Percentiles rank a stretch among this genome's conserved stretches.
Evolutionary conservation across 768 basidiomycete genomes (phyloP).

Genomic region (Kwoniella heveanensis): DNA sequence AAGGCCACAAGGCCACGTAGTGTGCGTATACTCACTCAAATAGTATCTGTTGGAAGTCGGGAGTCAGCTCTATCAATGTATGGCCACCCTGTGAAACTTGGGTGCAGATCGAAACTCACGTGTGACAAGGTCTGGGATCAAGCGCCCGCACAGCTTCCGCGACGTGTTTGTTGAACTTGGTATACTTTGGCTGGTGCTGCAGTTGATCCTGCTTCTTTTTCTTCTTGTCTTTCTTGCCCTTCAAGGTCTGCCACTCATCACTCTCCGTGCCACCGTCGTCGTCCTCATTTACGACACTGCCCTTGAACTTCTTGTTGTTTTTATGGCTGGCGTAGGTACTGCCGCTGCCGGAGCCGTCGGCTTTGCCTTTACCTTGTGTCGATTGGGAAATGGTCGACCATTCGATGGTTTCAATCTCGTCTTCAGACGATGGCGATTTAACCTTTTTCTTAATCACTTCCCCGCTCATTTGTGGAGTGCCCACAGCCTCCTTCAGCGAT

Average conservation of each 20-base stretch:
- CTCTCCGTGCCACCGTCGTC: background rate
- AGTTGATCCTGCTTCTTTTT: constrained; percentile 16
- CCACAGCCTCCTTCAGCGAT: background rate
- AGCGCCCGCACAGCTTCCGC: constrained; percentile 35
- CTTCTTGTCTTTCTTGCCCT: constrained; percentile 4
- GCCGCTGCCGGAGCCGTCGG: background rate
- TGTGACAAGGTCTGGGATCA: constrained; percentile 50
- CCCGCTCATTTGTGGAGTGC: too few relatives aligned
- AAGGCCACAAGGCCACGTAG: background rate
- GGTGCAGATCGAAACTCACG: too few relatives aligned
- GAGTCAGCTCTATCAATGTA: background rate
- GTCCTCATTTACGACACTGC: constrained; percentile 3
- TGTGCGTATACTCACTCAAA: constrained; percentile 28
- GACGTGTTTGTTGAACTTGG: constrained; percentile 4
- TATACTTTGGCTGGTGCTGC: background rate
- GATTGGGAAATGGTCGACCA: constrained; percentile 3
- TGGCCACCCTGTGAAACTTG: too few relatives aligned
- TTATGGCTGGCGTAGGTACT: constrained; percentile 1
- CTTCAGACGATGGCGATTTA: constrained; percentile 3
- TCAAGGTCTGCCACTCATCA: constrained; percentile 7
- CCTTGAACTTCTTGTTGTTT: constrained; percentile 7
- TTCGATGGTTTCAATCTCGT: constrained; percentile 6
- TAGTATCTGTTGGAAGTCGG: constrained; percentile 23
- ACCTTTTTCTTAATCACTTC: too few relatives aligned
- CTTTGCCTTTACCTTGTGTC: background rate